phyloP scores from a whole-genome alignment of 768 basidiomycete genomes.

The Tephrocybe sp. region DNA sequence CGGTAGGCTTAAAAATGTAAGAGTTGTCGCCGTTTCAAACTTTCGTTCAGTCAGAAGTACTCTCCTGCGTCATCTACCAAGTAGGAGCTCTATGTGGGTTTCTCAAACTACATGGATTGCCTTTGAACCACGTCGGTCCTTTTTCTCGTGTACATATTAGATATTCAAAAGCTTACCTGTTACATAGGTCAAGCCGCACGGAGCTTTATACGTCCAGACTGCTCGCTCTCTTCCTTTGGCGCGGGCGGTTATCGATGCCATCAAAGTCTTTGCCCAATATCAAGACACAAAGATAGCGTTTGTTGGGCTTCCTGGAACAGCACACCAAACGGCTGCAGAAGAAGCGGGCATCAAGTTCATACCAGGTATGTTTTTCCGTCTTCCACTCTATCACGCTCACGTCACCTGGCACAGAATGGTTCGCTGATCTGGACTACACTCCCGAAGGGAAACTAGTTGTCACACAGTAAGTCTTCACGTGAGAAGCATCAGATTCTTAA shows the following conservation, averaged over 20 bases:
- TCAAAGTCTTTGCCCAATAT: conserved; percentile 43
- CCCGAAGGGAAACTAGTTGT: conserved; percentile 58
- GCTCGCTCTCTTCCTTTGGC: conserved; percentile 56
- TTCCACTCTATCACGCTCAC: neutral
- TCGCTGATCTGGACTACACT: conserved; percentile 64
- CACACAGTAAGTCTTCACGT: conserved; percentile 42
- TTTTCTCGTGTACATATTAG: neutral
- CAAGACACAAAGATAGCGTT: conserved; percentile 45
- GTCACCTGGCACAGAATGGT: conserved; percentile 50
- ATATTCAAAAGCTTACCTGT: neutral
- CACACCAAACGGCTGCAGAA: conserved; percentile 56
- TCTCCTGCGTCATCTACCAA: conserved; percentile 62
- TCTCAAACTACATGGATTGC: conserved; percentile 49
- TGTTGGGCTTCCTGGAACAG: conserved; percentile 63
- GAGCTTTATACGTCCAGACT: conserved; percentile 61
- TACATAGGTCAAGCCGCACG: conserved; percentile 58
- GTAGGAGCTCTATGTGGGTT: conserved; percentile 66
- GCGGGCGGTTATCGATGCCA: conserved; percentile 51
- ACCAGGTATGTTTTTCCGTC: conserved; percentile 39
- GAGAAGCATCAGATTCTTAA: neutral
- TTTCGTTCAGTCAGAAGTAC: conserved; percentile 47
- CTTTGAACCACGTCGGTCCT: conserved; percentile 53
- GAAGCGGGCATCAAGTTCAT: conserved; percentile 61
- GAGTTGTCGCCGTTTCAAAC: neutral
- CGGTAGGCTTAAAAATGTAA: conserved; percentile 34